Base-by-base conservation (phyloP, 805 yeast genomes). In the Nakazawaea sp. region DNA sequence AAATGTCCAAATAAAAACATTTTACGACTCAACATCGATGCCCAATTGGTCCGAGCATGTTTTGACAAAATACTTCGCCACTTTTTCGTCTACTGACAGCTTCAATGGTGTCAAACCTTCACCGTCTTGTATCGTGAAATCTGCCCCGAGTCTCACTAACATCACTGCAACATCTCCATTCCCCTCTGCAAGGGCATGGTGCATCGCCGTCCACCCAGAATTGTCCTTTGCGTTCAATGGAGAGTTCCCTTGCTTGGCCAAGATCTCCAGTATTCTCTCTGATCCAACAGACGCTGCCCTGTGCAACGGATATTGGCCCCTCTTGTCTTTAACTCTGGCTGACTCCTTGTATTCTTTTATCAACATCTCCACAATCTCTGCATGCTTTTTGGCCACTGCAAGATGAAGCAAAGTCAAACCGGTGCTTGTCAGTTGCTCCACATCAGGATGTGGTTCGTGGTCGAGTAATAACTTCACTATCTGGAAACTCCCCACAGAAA, bases 111-210 rank as follows among this genome's bases (percentile, higher is more conserved):
- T 68, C 39, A 70, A 59, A 2, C 79, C 86, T 10, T 77, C 81
- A 2, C 49, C 43, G 45, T 70, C 75, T 34, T 59, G 60, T 11
- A 64, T 39, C 16, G 50, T 56, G 9, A 64, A 55, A 46, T 83
- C 87, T 0, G 95, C 96, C 0, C 90, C 90, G 4, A 68, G 61
- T 36, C 68, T 65, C 2, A 79, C 76, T 32, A 89, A 59, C 24
- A 63, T 50, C 1, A 77, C 64, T 0, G 84, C 95, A 9, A 75
- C 74, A 41, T 84, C 95, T 1, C 81, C 88, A 48, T 79, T 80
- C 0, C 96, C 96, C 57, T 89, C 97, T 0, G 95, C 87, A 39
- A 82, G 59, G 0, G 97, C 96, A 57, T 86, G 95, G 55, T 86
- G 95, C 42, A 90, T 55, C 1, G 96, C 78, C 0, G 95, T 82